Percentiles rank a stretch among this genome's conserved stretches.
These are phyloP conservation scores for Pleurotus giganteus DNA, from an alignment of 768 basidiomycete genomes.

Conservation along the genomic window DNA sequence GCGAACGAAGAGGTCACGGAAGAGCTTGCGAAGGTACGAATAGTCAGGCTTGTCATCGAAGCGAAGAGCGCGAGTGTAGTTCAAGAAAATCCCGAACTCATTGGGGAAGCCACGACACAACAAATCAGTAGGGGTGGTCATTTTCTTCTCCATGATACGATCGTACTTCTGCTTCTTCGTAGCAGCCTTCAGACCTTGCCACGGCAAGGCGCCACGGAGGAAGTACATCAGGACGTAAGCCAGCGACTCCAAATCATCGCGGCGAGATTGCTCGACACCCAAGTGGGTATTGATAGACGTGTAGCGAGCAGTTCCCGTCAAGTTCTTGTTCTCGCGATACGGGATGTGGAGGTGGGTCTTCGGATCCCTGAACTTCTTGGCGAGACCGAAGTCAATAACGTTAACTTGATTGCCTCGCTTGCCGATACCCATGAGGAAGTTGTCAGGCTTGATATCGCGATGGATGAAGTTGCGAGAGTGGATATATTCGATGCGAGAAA, in stretches of 20 bases:
- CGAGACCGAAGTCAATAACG: conserved; percentile 96
- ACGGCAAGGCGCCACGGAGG: conserved; percentile 95
- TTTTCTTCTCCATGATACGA: conserved; percentile 99
- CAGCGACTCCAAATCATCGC: conserved; percentile 97
- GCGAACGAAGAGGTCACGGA: conserved; percentile 96
- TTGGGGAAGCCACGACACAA: conserved; percentile 99
- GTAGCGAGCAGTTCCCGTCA: conserved; percentile 98
- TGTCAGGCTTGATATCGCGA: conserved; percentile 99
- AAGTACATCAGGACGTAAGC: conserved; percentile 99
- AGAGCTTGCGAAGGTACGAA: conserved; percentile 98
- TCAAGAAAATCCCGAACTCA: conserved; percentile 98
- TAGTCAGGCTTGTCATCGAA: conserved; percentile 99
- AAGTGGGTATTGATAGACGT: conserved; percentile 99
- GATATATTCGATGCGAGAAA: conserved; percentile 98
- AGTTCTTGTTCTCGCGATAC: conserved; percentile 99
- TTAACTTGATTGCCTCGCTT: conserved; percentile 99
- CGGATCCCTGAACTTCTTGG: conserved; percentile 99
- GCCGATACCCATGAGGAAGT: conserved; percentile 99
- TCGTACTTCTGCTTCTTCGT: conserved; percentile 99
- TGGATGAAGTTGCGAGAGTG: conserved; percentile 99
- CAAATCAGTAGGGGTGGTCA: conserved; percentile 96
- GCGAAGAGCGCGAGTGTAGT: conserved; percentile 97
- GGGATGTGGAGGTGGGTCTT: conserved; percentile 99
- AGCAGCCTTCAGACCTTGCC: conserved; percentile 99
- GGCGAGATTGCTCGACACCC: conserved; percentile 96